Conservation (phyloP, 495 filamentous ascomycete species). For the Penicillium waksmanii region DNA sequence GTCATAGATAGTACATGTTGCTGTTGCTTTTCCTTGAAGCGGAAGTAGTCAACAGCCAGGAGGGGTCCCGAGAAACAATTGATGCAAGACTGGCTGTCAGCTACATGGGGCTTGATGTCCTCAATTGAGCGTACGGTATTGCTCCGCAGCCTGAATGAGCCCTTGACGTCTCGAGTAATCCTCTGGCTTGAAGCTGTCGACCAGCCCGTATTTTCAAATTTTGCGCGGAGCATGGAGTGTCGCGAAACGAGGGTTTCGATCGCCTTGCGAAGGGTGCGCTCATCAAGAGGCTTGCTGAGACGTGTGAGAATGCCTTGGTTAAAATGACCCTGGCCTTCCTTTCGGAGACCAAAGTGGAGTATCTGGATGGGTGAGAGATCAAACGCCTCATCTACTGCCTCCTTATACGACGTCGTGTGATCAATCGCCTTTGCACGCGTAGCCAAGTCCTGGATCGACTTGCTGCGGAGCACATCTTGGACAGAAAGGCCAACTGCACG, state of each 20-base stretch:
- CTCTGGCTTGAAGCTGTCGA: slow-evolving; percentile 38
- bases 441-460: slow-evolving; percentile 49
- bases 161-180: slow-evolving; percentile 40
- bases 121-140: slow-evolving; percentile 29
- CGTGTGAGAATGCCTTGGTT: slow-evolving; percentile 71
- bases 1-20: slow-evolving; percentile 60
- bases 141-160: slow-evolving; percentile 40
- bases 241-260: slow-evolving; percentile 61
- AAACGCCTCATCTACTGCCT: slow-evolving; percentile 54
- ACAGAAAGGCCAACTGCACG: slow-evolving; percentile 59
- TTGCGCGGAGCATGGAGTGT: slow-evolving; percentile 76
- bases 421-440: slow-evolving; percentile 35
- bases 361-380: slow-evolving; percentile 72
- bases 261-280: slow-evolving; percentile 53
- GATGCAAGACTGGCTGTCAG: slow-evolving; percentile 47
- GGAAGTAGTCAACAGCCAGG: slow-evolving; percentile 52
- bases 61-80: slow-evolving; percentile 49
- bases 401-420: slow-evolving; percentile 38
- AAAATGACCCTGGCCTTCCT: slow-evolving; percentile 66
- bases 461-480: slow-evolving; percentile 51
- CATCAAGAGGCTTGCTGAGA: slow-evolving; percentile 52
- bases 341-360: slow-evolving; percentile 63
- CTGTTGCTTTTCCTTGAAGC: slow-evolving; percentile 44
- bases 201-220: slow-evolving; percentile 48
- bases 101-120: slow-evolving; percentile 34